Evolutionary conservation across 2,329 filamentous ascomycete genomes (phyloP).

Genomic region (Talaromyces funiculosus): DNA sequence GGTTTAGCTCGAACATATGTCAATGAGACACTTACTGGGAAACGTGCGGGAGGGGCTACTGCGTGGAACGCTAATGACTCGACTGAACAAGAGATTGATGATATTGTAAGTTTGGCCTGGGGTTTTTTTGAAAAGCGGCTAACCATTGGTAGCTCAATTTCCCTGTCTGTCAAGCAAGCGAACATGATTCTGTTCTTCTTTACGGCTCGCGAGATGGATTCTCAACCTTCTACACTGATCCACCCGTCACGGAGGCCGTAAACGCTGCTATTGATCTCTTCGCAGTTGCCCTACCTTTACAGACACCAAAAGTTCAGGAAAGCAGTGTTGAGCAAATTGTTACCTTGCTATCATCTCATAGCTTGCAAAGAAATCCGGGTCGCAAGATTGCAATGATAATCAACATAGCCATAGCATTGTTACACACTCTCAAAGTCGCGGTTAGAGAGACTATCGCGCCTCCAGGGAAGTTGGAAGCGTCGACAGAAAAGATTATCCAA

Average conservation of each 20-base stretch:
- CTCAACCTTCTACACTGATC: slow-evolving; percentile 56
- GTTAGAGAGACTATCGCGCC: slow-evolving; percentile 71
- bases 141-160: slow-evolving; percentile 34
- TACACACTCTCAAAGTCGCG: slow-evolving; percentile 75
- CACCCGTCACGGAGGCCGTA: slow-evolving; percentile 85
- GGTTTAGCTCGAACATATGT: slow-evolving; percentile 75
- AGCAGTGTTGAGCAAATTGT: slow-evolving; percentile 91
- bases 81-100: slow-evolving; percentile 35
- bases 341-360: slow-evolving; percentile 75
- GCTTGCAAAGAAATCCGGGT: slow-evolving; percentile 76
- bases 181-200: slow-evolving; percentile 80
- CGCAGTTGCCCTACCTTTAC: slow-evolving; percentile 81
- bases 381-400: slow-evolving; percentile 85
- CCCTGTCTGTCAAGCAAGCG: slow-evolving; percentile 75
- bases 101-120: slow-evolving; percentile 30
- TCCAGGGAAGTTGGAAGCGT: slow-evolving; percentile 65
- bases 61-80: slow-evolving; percentile 36
- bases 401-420: slow-evolving; percentile 77
- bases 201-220: slow-evolving; percentile 55
- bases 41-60: slow-evolving; percentile 55
- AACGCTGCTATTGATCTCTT: slow-evolving; percentile 93
- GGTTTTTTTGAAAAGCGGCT: neutral
- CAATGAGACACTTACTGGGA: slow-evolving; percentile 63
- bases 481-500: slow-evolving; percentile 68
- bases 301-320: slow-evolving; percentile 87